Conservation (phyloP, 2,329 filamentous ascomycete species). For the Chaetomiaceae sp. region DNA sequence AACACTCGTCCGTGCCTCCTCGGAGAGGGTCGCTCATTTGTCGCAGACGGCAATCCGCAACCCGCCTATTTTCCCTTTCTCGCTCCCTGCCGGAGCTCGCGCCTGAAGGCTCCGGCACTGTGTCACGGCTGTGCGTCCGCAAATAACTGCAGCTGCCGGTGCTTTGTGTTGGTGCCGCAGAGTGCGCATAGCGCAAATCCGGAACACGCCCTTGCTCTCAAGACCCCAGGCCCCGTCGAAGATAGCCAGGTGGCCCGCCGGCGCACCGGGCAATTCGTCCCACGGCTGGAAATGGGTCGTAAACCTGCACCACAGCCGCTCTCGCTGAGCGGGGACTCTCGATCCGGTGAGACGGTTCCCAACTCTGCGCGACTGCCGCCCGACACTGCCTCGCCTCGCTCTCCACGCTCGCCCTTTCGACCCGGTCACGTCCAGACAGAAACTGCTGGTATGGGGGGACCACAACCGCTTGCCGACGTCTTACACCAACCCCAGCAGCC, state of each 20-base stretch:
- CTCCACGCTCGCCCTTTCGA: constrained; percentile 42
- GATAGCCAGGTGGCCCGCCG: constrained; percentile 20
- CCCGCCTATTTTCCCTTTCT: constrained; percentile 32
- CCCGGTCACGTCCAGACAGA: constrained; percentile 37
- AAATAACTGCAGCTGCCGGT: constrained; percentile 9
- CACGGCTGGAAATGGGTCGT: constrained; percentile 46
- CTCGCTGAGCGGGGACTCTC: constrained; percentile 41
- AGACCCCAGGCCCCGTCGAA: constrained; percentile 25
- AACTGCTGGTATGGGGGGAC: constrained; percentile 12
- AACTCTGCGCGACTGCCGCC: constrained; percentile 31
- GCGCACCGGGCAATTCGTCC: constrained; percentile 16
- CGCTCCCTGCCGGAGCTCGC: constrained; percentile 10
- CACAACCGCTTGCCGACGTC: constrained; percentile 32
- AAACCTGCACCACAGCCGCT: constrained; percentile 57
- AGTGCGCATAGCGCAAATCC: constrained; percentile 30
- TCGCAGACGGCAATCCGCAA: constrained; percentile 34
- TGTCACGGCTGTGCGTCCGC: constrained; percentile 35
- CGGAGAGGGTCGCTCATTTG: constrained; percentile 10
- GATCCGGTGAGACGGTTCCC: constrained; percentile 33
- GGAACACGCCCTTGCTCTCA: constrained; percentile 19
- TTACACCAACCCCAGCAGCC: constrained; percentile 20
- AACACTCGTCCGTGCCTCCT: constrained; percentile 16
- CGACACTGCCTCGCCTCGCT: constrained; percentile 42
- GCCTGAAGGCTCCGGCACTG: constrained; percentile 32
- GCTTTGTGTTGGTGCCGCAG: constrained; percentile 29